These are phyloP conservation scores for Moesziomyces sp. DNA, from an alignment of 1,284 basidiomycete species.

Conservation along the genomic window DNA sequence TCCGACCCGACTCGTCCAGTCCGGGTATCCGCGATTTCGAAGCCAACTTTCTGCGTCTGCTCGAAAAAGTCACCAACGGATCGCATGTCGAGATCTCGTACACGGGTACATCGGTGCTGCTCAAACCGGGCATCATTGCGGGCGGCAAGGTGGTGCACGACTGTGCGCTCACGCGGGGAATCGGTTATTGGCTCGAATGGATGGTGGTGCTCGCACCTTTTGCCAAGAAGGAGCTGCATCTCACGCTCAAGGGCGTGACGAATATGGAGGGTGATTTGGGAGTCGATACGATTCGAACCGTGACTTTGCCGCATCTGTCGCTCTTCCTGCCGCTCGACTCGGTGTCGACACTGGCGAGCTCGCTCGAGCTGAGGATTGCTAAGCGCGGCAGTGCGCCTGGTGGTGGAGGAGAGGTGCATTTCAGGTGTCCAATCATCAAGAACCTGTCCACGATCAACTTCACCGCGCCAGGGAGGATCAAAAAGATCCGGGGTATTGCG, in stretches of 20 bases:
- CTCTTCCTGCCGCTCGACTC: slow-evolving; percentile 73
- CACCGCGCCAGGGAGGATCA: slow-evolving; percentile 87
- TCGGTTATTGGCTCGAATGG: slow-evolving; percentile 95
- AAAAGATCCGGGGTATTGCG: slow-evolving; percentile 94
- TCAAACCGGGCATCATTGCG: slow-evolving; percentile 90
- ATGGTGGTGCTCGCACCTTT: slow-evolving; percentile 91
- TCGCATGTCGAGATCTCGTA: slow-evolving; percentile 95
- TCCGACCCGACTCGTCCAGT: slow-evolving; percentile 89
- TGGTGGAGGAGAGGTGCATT: slow-evolving; percentile 92
- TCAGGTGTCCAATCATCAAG: slow-evolving; percentile 90
- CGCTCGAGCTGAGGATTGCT: slow-evolving; percentile 77
- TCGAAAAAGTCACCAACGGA: slow-evolving; percentile 95
- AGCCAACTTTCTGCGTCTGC: slow-evolving; percentile 84
- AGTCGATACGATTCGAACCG: slow-evolving; percentile 88
- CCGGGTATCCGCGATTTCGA: slow-evolving; percentile 96
- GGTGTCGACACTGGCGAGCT: slow-evolving; percentile 44
- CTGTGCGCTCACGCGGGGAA: slow-evolving; percentile 83
- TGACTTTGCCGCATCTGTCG: slow-evolving; percentile 89
- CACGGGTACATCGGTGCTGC: slow-evolving; percentile 74
- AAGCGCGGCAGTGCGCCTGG: slow-evolving; percentile 89
- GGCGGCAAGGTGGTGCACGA: slow-evolving; percentile 87
- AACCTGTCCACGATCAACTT: slow-evolving; percentile 87
- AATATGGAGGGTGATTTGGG: slow-evolving; percentile 73
- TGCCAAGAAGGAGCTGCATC: slow-evolving; percentile 83
- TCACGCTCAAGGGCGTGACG: slow-evolving; percentile 89